Evolutionary conservation across 78 protist species (phyloP), one percentile per base, ranked within the genome.

Genomic region (Speleostelium caveatum): DNA sequence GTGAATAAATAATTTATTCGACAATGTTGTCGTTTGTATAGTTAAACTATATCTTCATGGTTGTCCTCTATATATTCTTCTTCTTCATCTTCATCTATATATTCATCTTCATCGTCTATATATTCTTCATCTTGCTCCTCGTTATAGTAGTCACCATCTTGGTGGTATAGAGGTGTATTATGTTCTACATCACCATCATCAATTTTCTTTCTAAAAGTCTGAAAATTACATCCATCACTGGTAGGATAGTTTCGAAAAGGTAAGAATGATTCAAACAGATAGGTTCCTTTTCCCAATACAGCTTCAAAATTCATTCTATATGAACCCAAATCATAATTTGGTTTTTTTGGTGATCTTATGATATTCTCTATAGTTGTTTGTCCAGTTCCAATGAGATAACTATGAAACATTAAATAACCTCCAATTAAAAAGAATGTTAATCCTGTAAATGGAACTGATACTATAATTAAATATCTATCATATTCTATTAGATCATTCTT

Each of bases 331-430:
- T 62, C 38, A 59, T 83, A 83, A 41, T 60, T 67, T n/a, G 39
- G 61, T 39, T 53, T 83, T 12, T 69, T 58, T 45, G 26, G 63
- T 21, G 56, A 21, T 17, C 78, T 41, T 49, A 30, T 33, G 17
- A 83, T 33, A 83, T 83, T 83, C 17, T 83, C 91, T 30, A 83
- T 83, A 5, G 91, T 68, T 56, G 91, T 83, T 83, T 83, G 79
- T 32, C 61, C 61, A 16, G 60, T 83, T 32, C 55, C 91, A 69
- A 83, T 59, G 22, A 83, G 32, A 83, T 69, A 69, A 10, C 35
- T 33, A 35, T 83, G 91, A 45, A 83, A 83, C 28, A 68, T 79
- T 32, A 33, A 38, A 60, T 59, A 83, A 32, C 32, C 36, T 30
- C 91, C 91, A 17, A 83, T 30, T 28, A 63, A 77, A 19, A 69